A percentile compares a stretch with the other conserved stretches of the same genome.
These are phyloP conservation scores for Tardiomyces blankii DNA, from an alignment of 1,139 yeast genomes.

Conservation along the genomic window DNA sequence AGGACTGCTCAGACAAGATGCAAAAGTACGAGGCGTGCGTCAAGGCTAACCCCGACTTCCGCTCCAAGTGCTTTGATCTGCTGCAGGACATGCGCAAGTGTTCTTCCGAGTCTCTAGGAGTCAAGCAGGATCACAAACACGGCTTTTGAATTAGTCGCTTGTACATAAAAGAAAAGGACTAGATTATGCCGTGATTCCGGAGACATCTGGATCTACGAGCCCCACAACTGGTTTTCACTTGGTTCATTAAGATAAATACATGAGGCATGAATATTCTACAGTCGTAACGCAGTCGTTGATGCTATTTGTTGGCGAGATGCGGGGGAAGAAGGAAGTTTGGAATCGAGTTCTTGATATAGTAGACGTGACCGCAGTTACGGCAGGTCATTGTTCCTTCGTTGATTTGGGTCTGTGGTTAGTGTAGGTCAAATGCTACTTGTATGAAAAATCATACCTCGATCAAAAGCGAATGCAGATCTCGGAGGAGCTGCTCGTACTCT, in stretches of 20 bases:
- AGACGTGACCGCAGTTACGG: conserved; percentile 73
- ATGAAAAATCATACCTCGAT: conserved; percentile 35
- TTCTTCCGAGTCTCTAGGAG: conserved; percentile 10
- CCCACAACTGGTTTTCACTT: too few species aligned
- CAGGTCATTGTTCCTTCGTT: conserved; percentile 85
- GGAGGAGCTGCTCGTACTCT: conserved; percentile 52
- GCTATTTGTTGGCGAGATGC: conserved; percentile 45
- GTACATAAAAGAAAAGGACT: too few species aligned
- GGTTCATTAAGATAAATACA: too few species aligned
- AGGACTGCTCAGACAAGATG: conserved; percentile 43
- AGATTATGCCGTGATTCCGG: too few species aligned
- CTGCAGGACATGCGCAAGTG: conserved; percentile 29
- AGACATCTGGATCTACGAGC: too few species aligned
- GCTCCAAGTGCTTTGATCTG: conserved; percentile 31
- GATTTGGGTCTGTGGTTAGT: conserved; percentile 45
- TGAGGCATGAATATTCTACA: too few species aligned
- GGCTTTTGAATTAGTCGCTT: not conserved
- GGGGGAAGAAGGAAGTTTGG: conserved; percentile 95
- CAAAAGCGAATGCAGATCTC: conserved; percentile 66
- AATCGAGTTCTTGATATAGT: conserved; percentile 82
- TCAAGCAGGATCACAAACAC: not conserved
- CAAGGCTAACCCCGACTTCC: conserved; percentile 27
- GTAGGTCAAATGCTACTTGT: conserved; percentile 1
- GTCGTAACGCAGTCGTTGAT: too few species aligned
- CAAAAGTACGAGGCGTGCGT: conserved; percentile 54